Conservation (phyloP, 1,284 basidiomycete genomes). For the Boletus coffeatus region DNA sequence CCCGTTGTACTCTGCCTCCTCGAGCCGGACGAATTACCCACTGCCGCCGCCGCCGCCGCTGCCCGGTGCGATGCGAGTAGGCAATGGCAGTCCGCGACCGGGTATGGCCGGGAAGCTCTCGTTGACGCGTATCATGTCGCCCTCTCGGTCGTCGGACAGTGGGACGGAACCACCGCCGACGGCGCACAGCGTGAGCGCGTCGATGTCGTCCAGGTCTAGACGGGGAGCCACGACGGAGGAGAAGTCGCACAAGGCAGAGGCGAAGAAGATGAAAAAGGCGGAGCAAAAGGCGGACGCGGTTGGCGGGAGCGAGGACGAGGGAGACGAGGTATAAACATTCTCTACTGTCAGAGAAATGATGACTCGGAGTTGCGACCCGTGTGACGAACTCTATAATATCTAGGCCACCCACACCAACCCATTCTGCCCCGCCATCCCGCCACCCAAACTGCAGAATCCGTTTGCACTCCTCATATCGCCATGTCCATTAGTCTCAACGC, state of each 20-base stretch:
- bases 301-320: too few species aligned
- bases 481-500: too few species aligned
- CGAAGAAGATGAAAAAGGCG: constrained; percentile 43
- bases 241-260: constrained; percentile 38
- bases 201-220: constrained; percentile 11
- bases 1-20: background rate
- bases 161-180: constrained; percentile 8
- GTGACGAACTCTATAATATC: too few species aligned
- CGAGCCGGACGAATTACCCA: background rate
- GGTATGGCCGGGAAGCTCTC: constrained; percentile 20
- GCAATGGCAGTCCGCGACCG: constrained; percentile 5
- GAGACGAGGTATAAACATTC: too few species aligned
- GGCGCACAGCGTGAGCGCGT: constrained; percentile 19
- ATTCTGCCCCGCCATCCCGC: too few species aligned
- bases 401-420: too few species aligned
- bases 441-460: too few species aligned
- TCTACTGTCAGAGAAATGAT: too few species aligned
- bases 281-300: constrained; percentile 23
- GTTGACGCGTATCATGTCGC: constrained; percentile 26
- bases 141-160: constrained; percentile 9
- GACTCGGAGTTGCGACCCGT: too few species aligned
- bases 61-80: background rate
- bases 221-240: constrained; percentile 27
- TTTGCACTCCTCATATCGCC: too few species aligned
- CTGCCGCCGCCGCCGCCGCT: background rate